A percentile compares a stretch with the other conserved stretches of the same genome.
phyloP scores from a whole-genome alignment of 306 rosid genomes.

The Mimosa bimucronata region DNA sequence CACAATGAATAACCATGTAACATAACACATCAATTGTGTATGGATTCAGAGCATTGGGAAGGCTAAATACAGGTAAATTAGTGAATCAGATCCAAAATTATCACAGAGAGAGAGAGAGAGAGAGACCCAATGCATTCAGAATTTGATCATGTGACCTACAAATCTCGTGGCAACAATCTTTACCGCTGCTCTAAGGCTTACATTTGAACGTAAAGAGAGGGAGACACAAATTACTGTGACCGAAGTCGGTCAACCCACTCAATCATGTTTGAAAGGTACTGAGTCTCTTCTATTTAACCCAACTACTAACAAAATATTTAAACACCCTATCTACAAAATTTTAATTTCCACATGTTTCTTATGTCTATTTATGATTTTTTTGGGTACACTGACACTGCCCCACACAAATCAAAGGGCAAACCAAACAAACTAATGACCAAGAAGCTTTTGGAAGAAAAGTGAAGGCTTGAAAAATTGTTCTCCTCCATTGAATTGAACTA shows the following conservation, averaged over 20 bases:
- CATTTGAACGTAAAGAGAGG: too few relatives aligned
- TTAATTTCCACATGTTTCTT: not conserved
- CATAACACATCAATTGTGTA: not conserved
- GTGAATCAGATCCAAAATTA: not conserved
- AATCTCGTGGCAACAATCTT: too few relatives aligned
- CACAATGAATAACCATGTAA: not conserved
- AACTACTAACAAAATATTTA: not conserved
- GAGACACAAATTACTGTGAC: not conserved
- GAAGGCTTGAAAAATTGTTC: conserved; percentile 1
- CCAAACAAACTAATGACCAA: conserved; percentile 7
- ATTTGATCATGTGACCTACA: too few relatives aligned
- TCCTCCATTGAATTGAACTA: not conserved
- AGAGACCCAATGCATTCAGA: not conserved
- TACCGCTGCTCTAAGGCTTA: too few relatives aligned
- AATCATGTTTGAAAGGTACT: not conserved
- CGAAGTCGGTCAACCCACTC: not conserved
- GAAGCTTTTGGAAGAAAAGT: not conserved
- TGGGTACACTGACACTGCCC: not conserved
- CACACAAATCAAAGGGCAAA: not conserved
- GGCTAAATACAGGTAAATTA: not conserved
- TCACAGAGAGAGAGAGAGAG: too few relatives aligned
- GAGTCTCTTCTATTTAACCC: not conserved
- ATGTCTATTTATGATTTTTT: not conserved
- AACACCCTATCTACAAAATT: not conserved
- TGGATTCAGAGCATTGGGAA: not conserved